phyloP scores from a whole-genome alignment of 176 grass and related monocot genomes.

The Chloris gayana region DNA sequence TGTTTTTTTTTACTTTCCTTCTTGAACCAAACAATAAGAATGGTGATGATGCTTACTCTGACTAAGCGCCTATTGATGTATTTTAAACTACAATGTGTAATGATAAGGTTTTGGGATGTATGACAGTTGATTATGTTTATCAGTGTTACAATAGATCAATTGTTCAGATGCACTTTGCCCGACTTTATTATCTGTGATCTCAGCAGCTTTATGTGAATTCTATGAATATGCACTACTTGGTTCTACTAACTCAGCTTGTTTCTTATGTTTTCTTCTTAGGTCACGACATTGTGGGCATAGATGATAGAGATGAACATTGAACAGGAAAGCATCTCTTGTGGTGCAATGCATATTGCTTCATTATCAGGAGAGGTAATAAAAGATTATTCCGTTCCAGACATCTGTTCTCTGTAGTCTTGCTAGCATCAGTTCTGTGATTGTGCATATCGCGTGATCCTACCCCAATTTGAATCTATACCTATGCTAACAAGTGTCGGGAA shows the following conservation, averaged over 20 bases:
- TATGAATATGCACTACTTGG: not conserved
- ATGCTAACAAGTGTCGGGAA: not conserved
- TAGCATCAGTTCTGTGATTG: not conserved
- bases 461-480: not conserved
- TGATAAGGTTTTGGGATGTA: not conserved
- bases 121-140: not conserved
- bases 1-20: not conserved
- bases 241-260: not conserved
- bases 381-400: not conserved
- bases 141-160: not conserved
- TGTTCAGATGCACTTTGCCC: not conserved
- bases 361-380: not conserved
- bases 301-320: not conserved
- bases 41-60: not conserved
- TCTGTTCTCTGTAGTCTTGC: not conserved
- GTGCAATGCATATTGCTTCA: not conserved
- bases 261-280: not conserved
- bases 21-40: not conserved
- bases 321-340: not conserved
- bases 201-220: not conserved
- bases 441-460: not conserved
- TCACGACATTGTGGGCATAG: constrained; percentile 4
- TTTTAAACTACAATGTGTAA: not conserved
- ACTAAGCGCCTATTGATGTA: not conserved
- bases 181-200: not conserved